These are phyloP conservation scores for Santalum album DNA, from an alignment of 164 flowering plant genomes.

Conservation along the genomic window DNA sequence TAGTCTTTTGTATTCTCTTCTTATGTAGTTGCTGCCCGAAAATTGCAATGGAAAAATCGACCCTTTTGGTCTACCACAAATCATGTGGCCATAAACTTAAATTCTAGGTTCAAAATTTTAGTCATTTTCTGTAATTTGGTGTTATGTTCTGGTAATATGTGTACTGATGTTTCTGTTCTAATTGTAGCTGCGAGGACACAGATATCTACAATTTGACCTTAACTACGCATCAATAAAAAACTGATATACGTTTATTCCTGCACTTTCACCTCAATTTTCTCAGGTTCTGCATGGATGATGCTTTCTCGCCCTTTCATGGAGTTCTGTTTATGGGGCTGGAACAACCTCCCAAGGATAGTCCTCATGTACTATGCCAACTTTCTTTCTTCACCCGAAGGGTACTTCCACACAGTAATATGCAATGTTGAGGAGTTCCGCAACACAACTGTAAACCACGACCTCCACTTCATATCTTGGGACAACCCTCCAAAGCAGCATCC, in stretches of 20 bases:
- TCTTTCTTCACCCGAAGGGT: constrained; percentile 86
- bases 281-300: constrained; percentile 97
- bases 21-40: no score
- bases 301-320: constrained; percentile 78
- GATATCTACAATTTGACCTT: no score
- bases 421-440: constrained; percentile 55
- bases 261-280: constrained; percentile 1
- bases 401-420: constrained; percentile 88
- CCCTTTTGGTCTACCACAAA: no score
- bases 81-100: no score
- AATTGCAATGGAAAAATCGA: no score
- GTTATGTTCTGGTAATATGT: no score
- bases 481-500: constrained; percentile 95
- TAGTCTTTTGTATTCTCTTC: no score
- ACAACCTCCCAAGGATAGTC: constrained; percentile 63
- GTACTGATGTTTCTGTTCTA: no score
- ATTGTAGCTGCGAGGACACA: no score
- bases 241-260: not conserved
- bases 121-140: no score
- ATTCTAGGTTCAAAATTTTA: no score
- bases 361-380: constrained; percentile 88
- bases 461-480: constrained; percentile 90
- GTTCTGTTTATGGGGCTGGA: constrained; percentile 81
- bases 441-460: constrained; percentile 72
- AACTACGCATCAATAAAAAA: no score